Evolutionary conservation across 768 basidiomycete species (phyloP).

Genomic region (Brasilioporus rufonigricans): DNA sequence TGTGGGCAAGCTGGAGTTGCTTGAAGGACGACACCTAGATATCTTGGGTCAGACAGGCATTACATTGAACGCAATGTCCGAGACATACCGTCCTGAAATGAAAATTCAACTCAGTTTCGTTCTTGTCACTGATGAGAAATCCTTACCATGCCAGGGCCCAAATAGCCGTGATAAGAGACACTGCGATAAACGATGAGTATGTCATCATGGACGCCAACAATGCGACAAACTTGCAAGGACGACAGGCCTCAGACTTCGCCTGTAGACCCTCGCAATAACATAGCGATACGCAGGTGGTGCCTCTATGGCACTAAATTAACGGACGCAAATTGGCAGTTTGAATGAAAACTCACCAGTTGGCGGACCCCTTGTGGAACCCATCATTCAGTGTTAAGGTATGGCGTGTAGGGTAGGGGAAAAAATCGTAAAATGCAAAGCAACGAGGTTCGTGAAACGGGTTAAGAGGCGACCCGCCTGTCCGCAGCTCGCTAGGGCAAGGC

Average conservation of each 20-base stretch:
- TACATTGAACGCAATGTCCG: not conserved
- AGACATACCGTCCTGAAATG: constrained; percentile 25
- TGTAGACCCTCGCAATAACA: constrained; percentile 54
- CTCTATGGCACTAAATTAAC: constrained; percentile 23
- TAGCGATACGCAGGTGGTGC: constrained; percentile 59
- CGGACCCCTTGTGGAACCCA: constrained; percentile 15
- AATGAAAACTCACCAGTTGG: constrained; percentile 11
- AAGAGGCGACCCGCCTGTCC: not conserved
- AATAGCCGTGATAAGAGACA: constrained; percentile 45
- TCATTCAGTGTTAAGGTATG: not conserved
- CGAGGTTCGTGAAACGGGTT: not conserved
- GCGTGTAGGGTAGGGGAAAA: not conserved
- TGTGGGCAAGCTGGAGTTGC: constrained; percentile 45
- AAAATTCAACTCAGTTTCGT: not conserved
- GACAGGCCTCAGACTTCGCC: constrained; percentile 59
- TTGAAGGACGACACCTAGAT: constrained; percentile 61
- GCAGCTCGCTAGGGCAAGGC: not conserved
- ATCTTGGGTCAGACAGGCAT: not conserved
- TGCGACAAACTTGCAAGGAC: constrained; percentile 44
- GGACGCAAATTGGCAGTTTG: not conserved
- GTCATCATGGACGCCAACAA: not conserved
- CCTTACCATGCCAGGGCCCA: constrained; percentile 69
- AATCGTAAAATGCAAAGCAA: not conserved
- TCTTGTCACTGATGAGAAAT: not conserved
- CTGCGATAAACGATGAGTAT: constrained; percentile 19